Conservation (phyloP, 2,329 filamentous ascomycete genomes). For the Trichophyton simii region DNA sequence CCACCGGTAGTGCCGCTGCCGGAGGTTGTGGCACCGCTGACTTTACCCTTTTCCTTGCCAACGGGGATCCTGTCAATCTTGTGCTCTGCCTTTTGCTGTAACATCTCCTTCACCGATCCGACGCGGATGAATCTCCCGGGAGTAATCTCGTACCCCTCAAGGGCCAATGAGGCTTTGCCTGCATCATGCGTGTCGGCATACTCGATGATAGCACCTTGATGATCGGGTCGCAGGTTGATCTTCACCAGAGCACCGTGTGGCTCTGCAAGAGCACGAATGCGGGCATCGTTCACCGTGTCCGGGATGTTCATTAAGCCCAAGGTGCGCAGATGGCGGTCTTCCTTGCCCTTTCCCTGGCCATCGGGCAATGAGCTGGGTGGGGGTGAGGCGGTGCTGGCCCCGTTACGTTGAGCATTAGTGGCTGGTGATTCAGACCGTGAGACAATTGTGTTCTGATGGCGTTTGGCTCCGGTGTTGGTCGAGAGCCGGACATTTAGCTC, state of each 20-base stretch:
- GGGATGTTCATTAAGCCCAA: conserved; percentile 75
- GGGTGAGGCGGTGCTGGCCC: conserved; percentile 10
- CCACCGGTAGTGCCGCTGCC: neutral
- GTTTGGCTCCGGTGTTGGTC: conserved; percentile 32
- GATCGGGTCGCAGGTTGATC: conserved; percentile 65
- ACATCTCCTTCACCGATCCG: conserved; percentile 42
- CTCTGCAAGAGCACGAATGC: conserved; percentile 61
- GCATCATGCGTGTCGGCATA: conserved; percentile 58
- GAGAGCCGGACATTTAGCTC: conserved; percentile 53
- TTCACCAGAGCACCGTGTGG: conserved; percentile 60
- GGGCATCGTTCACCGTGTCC: conserved; percentile 82
- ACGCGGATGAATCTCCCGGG: conserved; percentile 33
- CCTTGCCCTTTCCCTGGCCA: conserved; percentile 26
- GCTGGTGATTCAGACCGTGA: conserved; percentile 27
- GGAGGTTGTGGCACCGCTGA: conserved; percentile 6
- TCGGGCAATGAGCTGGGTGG: conserved; percentile 24
- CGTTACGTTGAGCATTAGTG: conserved; percentile 21
- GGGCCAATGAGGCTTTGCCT: conserved; percentile 44
- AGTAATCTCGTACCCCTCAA: conserved; percentile 36
- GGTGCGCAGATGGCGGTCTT: conserved; percentile 50
- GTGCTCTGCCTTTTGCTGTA: conserved; percentile 30
- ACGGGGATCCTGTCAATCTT: conserved; percentile 29
- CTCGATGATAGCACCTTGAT: conserved; percentile 77
- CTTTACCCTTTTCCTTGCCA: conserved; percentile 29
- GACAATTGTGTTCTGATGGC: conserved; percentile 34